These are phyloP conservation scores for Bipolaris oryzae DNA, from an alignment of 2,329 filamentous ascomycete species.

Conservation along the genomic window DNA sequence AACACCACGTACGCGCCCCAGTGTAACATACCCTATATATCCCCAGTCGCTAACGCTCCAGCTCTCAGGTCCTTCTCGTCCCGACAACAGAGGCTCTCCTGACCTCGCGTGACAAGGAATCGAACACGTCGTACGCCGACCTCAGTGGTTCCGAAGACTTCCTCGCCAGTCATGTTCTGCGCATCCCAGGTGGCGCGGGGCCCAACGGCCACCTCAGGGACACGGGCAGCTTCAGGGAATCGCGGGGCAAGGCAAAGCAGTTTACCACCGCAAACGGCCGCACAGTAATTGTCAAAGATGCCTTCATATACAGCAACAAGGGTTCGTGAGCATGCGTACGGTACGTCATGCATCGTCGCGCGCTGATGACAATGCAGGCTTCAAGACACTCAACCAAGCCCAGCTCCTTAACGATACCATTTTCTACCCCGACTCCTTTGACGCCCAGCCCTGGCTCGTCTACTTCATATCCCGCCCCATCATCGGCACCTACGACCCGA, in stretches of 20 bases:
- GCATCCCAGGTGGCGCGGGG: conserved; percentile 66
- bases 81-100: conserved; percentile 91
- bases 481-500: conserved; percentile 80
- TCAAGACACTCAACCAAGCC: conserved; percentile 88
- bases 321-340: conserved; percentile 57
- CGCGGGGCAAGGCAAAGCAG: conserved; percentile 89
- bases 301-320: conserved; percentile 93
- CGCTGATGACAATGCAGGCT: conserved; percentile 63
- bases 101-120: conserved; percentile 85
- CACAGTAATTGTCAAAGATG: conserved; percentile 93
- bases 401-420: conserved; percentile 82
- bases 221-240: conserved; percentile 71
- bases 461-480: conserved; percentile 94
- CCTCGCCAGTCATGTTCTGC: conserved; percentile 92
- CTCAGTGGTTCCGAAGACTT: conserved; percentile 91
- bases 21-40: not conserved
- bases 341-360: not conserved
- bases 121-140: conserved; percentile 76
- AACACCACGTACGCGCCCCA: conserved; percentile 71
- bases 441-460: conserved; percentile 91
- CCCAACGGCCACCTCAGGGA: conserved; percentile 58
- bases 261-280: conserved; percentile 91
- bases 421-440: conserved; percentile 87
- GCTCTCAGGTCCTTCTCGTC: conserved; percentile 75
- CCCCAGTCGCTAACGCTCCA: conserved; percentile 6